Conservation (phyloP, 139 green algal genomes). For the Auxenochlorella pyrenoidosa region DNA sequence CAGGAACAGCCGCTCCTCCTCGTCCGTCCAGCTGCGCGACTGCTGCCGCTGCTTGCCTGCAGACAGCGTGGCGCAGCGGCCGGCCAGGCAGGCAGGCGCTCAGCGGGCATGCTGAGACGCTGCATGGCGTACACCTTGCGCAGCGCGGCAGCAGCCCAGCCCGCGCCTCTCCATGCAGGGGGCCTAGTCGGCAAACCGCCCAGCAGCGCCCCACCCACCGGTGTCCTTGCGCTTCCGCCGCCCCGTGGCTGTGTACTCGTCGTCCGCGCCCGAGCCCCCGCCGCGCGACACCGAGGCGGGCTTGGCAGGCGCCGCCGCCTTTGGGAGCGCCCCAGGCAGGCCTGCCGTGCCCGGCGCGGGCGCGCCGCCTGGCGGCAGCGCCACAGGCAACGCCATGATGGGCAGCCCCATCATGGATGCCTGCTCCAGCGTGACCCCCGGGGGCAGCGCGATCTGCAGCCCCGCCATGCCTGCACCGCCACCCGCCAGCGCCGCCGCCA, state of each 20-base stretch:
- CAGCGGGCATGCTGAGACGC: too few relatives aligned
- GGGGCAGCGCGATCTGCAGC: constrained; percentile 12
- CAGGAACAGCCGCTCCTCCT: constrained; percentile 79
- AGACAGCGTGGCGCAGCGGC: not conserved
- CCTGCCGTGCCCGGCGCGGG: not conserved
- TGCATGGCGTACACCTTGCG: not conserved
- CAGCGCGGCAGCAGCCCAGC: too few relatives aligned
- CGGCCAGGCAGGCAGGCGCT: too few relatives aligned
- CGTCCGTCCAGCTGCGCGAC: constrained; percentile 69
- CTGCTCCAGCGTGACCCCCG: constrained; percentile 19
- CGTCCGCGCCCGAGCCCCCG: not conserved
- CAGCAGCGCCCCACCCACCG: constrained; percentile 31
- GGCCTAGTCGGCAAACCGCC: not conserved
- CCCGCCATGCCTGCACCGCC: constrained; percentile 12
- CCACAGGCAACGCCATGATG: constrained; percentile 16
- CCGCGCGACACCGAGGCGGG: not conserved
- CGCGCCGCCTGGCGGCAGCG: not conserved
- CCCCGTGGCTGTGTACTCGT: constrained; percentile 58
- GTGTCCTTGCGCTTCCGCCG: constrained; percentile 79
- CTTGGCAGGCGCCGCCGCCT: not conserved
- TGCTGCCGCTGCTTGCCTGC: constrained; percentile 48
- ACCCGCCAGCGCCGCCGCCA: not conserved
- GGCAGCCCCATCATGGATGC: constrained; percentile 15
- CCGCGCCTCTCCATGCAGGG: too few relatives aligned
- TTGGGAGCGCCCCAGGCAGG: not conserved